Percentiles rank a stretch among this genome's conserved stretches.
Evolutionary conservation across 331 rosid genomes (phyloP).

Genomic region (Telfairia occidentalis): DNA sequence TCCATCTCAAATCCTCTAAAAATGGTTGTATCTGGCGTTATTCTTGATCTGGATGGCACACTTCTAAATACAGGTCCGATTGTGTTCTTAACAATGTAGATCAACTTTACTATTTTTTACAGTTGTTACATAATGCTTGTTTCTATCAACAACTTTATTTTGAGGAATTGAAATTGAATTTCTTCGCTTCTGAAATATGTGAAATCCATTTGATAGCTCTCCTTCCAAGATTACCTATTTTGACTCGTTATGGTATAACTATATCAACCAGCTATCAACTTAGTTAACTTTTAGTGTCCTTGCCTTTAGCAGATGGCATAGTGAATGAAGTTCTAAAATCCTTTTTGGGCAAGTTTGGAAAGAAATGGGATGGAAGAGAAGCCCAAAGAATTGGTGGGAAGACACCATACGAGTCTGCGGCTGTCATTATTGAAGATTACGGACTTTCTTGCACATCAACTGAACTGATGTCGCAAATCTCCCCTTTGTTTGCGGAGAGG

Average conservation of each 20-base stretch:
- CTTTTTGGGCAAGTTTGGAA: constrained; percentile 46
- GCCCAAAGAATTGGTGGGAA: constrained; percentile 44
- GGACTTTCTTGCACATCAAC: constrained; percentile 61
- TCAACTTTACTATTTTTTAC: background rate
- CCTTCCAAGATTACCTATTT: background rate
- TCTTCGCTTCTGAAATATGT: background rate
- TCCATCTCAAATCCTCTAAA: constrained; percentile 24
- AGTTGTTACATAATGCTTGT: background rate
- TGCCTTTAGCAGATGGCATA: constrained; percentile 43
- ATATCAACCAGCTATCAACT: background rate
- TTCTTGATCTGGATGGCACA: constrained; percentile 90
- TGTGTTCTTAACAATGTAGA: background rate
- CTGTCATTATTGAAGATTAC: constrained; percentile 58
- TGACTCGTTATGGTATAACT: background rate
- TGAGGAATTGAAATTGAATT: background rate
- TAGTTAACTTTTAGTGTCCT: background rate
- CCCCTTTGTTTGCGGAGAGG: constrained; percentile 60
- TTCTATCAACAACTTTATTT: background rate
- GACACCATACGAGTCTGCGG: constrained; percentile 66
- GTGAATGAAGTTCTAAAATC: constrained; percentile 45
- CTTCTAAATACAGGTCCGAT: constrained; percentile 60
- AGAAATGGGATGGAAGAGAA: constrained; percentile 95
- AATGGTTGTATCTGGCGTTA: constrained; percentile 43
- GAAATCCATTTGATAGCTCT: background rate
- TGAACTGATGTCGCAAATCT: constrained; percentile 54